A percentile compares a stretch with the other conserved stretches of the same genome.
phyloP scores from a whole-genome alignment of 129 eudicot species.

The Mikania micrantha region DNA sequence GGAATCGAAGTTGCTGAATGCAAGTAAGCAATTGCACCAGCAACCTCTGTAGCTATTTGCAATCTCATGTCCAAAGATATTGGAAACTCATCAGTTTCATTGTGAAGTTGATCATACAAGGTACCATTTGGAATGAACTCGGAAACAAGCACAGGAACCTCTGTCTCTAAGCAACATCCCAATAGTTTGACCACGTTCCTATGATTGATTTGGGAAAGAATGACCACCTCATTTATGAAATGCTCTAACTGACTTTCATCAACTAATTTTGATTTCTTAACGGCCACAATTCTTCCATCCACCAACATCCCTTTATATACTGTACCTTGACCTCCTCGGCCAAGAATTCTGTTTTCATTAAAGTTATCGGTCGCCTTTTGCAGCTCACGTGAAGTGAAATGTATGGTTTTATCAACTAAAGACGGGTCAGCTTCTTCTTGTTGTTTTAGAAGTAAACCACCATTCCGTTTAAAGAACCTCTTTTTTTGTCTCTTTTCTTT shows the following conservation, averaged over 20 bases:
- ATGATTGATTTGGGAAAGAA: slow-evolving; percentile 27
- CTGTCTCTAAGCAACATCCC: slow-evolving; percentile 33
- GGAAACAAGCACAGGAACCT: slow-evolving; percentile 26
- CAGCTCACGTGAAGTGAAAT: slow-evolving; percentile 25
- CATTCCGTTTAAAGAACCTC: not conserved
- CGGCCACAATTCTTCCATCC: slow-evolving; percentile 26
- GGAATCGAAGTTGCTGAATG: slow-evolving; percentile 29
- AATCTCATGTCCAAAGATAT: slow-evolving; percentile 25
- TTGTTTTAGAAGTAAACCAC: slow-evolving; percentile 1
- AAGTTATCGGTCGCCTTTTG: slow-evolving; percentile 30
- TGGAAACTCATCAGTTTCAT: not conserved
- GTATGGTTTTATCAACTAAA: slow-evolving; percentile 17
- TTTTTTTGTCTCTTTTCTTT: not conserved
- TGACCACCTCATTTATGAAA: slow-evolving; percentile 26
- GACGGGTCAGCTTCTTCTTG: not conserved
- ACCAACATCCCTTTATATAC: slow-evolving; percentile 27
- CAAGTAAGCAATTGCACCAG: slow-evolving; percentile 24
- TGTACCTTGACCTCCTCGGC: slow-evolving; percentile 36
- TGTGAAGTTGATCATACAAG: slow-evolving; percentile 21
- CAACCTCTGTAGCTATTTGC: slow-evolving; percentile 26
- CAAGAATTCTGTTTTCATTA: slow-evolving; percentile 19
- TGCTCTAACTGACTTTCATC: slow-evolving; percentile 14
- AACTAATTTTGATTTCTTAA: slow-evolving; percentile 24
- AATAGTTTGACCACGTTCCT: slow-evolving; percentile 27
- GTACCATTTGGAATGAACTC: slow-evolving; percentile 36